Percentiles rank a stretch among this genome's conserved stretches.
Conservation (phyloP, 208 protist species). For the Giardia duodenalis region DNA sequence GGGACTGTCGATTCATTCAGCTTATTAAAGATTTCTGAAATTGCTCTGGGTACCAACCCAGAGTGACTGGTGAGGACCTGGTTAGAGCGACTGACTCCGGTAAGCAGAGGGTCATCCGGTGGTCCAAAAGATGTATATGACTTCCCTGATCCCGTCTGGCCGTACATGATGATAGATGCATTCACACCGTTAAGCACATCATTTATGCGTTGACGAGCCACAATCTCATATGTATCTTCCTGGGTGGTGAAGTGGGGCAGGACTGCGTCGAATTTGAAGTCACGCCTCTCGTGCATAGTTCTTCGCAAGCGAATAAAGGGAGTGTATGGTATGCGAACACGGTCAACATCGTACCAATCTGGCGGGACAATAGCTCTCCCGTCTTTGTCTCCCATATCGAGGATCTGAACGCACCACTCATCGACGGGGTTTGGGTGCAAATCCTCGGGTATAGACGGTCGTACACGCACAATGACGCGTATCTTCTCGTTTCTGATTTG, state of each 20-base stretch:
- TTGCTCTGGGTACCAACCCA: conserved; percentile 22
- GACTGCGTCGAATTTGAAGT: conserved; percentile 11
- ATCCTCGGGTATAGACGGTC: not conserved
- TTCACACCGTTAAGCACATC: conserved; percentile 23
- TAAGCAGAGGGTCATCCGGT: not conserved
- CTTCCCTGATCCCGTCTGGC: conserved; percentile 37
- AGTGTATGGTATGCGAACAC: too few relatives aligned
- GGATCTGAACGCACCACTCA: not conserved
- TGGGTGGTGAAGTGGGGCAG: conserved; percentile 2
- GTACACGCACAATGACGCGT: not conserved
- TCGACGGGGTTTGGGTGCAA: too few relatives aligned
- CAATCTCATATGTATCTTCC: conserved; percentile 6
- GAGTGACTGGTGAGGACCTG: not conserved
- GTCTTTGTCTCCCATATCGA: not conserved
- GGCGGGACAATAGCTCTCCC: not conserved
- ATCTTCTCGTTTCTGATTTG: too few relatives aligned
- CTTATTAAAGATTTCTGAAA: conserved; percentile 21
- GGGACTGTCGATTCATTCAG: not conserved
- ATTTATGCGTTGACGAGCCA: not conserved
- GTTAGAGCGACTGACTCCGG: not conserved
- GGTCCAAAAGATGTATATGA: conserved; percentile 33
- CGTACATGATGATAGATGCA: conserved; percentile 31
- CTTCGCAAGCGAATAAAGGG: not conserved
- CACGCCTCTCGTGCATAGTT: not conserved
- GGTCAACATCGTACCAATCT: not conserved